Evolutionary conservation across 169 alveolate genomes (phyloP).

Genomic region (Plasmodium coatneyi): DNA sequence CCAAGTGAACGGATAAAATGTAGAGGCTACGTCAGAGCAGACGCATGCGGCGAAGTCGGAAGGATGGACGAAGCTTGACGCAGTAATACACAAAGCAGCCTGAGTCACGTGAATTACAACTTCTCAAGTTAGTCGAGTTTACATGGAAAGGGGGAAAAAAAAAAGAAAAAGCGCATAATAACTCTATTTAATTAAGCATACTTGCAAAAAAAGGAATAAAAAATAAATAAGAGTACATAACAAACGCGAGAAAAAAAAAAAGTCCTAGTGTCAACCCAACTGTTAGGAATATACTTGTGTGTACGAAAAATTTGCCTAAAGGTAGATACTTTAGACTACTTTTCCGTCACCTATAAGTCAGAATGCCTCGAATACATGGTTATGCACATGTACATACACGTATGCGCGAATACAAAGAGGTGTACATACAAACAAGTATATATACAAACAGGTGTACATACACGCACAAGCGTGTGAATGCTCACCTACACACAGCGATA

Average conservation of each 20-base stretch:
- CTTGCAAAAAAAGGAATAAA: not conserved
- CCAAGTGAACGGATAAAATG: not conserved
- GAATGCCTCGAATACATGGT: not conserved
- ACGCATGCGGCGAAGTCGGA: not conserved
- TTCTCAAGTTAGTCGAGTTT: not conserved
- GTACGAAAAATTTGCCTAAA: not conserved
- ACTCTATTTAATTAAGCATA: not conserved
- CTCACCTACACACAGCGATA: not conserved
- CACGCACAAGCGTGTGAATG: not conserved
- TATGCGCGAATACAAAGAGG: not conserved
- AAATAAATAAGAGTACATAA: not conserved
- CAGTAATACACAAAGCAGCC: not conserved
- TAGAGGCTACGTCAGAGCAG: not conserved
- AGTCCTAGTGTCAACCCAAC: not conserved
- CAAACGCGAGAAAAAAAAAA: not conserved
- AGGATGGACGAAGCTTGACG: not conserved
- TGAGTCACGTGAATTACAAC: not conserved
- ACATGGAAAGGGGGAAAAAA: not conserved
- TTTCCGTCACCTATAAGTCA: not conserved
- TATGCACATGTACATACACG: not conserved
- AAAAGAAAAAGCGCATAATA: not conserved
- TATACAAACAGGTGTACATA: not conserved
- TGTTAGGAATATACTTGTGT: not conserved
- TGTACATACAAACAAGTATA: not conserved
- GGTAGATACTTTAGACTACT: not conserved